Conservation (phyloP, 441 rosid genomes). For the Pelargonium australe region DNA sequence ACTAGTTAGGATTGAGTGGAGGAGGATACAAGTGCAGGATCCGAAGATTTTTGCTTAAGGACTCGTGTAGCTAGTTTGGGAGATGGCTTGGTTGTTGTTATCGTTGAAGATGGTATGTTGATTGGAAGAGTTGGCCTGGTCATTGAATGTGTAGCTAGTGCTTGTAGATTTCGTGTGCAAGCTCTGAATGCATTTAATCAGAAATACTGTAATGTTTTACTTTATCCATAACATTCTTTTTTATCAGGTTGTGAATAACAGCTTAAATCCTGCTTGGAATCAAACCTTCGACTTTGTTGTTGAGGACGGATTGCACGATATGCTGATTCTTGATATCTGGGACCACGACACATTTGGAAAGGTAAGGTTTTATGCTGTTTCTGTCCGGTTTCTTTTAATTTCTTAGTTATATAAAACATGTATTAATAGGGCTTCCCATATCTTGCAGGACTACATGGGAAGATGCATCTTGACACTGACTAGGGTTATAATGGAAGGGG, state of each 20-base stretch:
- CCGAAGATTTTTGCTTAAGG: not conserved
- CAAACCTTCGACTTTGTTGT: slow-evolving; percentile 95
- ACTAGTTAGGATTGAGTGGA: too few relatives aligned
- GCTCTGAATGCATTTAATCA: not conserved
- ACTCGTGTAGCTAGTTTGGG: slow-evolving; percentile 1
- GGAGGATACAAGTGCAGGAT: not conserved
- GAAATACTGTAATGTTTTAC: not conserved
- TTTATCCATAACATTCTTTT: not conserved
- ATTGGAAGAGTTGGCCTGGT: not conserved
- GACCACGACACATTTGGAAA: slow-evolving; percentile 98
- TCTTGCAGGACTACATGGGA: slow-evolving; percentile 78
- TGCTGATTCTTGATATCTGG: slow-evolving; percentile 84
- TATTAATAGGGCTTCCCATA: slow-evolving; percentile 3
- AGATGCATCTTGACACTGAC: slow-evolving; percentile 74
- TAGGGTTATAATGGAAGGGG: slow-evolving; percentile 73
- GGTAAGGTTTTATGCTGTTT: slow-evolving; percentile 34
- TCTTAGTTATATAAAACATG: not conserved
- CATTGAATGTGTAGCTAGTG: not conserved
- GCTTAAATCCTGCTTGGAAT: slow-evolving; percentile 93
- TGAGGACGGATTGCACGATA: slow-evolving; percentile 93
- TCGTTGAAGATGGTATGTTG: not conserved
- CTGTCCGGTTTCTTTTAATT: not conserved
- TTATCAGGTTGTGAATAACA: slow-evolving; percentile 79
- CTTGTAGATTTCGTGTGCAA: slow-evolving; percentile 1
- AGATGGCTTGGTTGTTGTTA: not conserved